Percentiles rank a stretch among this genome's conserved stretches.
These are phyloP conservation scores for Sphagnum contortum DNA, from an alignment of 225 moss, liverwort and hornwort genomes.

Conservation along the genomic window DNA sequence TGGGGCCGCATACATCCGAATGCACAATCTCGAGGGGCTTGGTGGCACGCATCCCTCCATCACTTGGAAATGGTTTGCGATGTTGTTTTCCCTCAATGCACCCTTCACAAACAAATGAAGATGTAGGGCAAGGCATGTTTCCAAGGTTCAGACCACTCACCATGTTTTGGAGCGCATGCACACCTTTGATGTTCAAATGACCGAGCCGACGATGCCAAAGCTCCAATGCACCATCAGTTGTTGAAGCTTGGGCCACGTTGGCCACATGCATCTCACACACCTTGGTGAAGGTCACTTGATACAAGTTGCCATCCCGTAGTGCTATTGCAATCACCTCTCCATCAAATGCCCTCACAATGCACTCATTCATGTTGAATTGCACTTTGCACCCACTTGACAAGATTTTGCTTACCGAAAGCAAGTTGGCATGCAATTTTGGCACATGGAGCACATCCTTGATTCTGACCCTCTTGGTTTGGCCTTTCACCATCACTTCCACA, in stretches of 20 bases:
- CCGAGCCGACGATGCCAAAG: constrained; percentile 1
- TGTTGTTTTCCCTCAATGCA: constrained; percentile 1
- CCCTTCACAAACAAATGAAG: constrained; percentile 1
- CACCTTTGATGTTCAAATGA: not conserved
- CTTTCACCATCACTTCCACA: no score
- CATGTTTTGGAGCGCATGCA: not conserved
- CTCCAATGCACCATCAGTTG: not conserved
- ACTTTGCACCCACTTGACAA: no score
- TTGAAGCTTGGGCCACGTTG: not conserved
- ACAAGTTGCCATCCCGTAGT: not conserved
- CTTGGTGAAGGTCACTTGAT: not conserved
- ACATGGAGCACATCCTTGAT: no score
- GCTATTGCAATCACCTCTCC: not conserved
- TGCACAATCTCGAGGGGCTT: constrained; percentile 1
- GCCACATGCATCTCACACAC: not conserved
- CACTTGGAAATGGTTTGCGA: constrained; percentile 3
- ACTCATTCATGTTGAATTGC: no score
- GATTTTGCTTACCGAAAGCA: no score
- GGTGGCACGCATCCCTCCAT: constrained; percentile 1
- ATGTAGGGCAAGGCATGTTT: not conserved
- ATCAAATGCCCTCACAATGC: not conserved
- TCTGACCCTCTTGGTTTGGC: no score
- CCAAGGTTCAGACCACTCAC: not conserved
- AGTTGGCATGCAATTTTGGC: no score
- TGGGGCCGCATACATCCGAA: not conserved